Evolutionary conservation across 116 monocot species (phyloP).

Genomic region (Trichopus zeylanicus): DNA sequence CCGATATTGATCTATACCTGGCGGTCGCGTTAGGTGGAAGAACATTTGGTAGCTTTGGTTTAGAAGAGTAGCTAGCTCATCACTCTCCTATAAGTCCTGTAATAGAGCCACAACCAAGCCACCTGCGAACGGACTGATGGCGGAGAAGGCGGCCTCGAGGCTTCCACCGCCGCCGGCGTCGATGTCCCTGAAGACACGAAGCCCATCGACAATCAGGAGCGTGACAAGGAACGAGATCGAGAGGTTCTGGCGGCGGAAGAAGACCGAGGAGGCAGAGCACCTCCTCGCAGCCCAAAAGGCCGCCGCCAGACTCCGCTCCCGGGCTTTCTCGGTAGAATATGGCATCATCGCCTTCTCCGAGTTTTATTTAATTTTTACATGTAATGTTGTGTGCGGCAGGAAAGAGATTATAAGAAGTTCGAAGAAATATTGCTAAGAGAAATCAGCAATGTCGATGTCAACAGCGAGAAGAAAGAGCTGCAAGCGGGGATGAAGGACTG

Average conservation of each 20-base stretch:
- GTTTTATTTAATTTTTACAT: too few relatives aligned
- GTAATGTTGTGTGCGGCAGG: conserved; percentile 23
- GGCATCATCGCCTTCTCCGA: too few relatives aligned
- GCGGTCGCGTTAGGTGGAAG: too few relatives aligned
- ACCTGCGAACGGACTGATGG: too few relatives aligned
- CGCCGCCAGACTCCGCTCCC: conserved; percentile 50
- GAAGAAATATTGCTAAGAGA: conserved; percentile 28
- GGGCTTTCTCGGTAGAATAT: conserved; percentile 48
- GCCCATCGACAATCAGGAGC: conserved; percentile 28
- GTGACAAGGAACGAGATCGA: conserved; percentile 65
- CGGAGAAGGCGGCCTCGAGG: too few relatives aligned
- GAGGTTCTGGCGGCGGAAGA: conserved; percentile 46
- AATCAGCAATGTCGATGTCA: not conserved
- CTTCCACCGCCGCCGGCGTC: too few relatives aligned
- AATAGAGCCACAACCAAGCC: too few relatives aligned
- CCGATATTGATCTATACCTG: too few relatives aligned
- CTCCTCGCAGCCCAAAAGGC: conserved; percentile 60
- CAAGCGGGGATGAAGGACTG: conserved; percentile 57
- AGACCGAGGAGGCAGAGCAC: conserved; percentile 58
- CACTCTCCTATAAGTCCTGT: too few relatives aligned
- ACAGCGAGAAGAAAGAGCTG: conserved; percentile 13
- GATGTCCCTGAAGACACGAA: too few relatives aligned
- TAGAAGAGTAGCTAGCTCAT: too few relatives aligned
- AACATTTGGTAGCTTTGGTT: too few relatives aligned
- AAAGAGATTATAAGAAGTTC: conserved; percentile 47